A percentile compares a stretch with the other conserved stretches of the same genome.
Evolutionary conservation across 1,139 yeast genomes (phyloP).

Genomic region (Nakaseomyces nivariensis): DNA sequence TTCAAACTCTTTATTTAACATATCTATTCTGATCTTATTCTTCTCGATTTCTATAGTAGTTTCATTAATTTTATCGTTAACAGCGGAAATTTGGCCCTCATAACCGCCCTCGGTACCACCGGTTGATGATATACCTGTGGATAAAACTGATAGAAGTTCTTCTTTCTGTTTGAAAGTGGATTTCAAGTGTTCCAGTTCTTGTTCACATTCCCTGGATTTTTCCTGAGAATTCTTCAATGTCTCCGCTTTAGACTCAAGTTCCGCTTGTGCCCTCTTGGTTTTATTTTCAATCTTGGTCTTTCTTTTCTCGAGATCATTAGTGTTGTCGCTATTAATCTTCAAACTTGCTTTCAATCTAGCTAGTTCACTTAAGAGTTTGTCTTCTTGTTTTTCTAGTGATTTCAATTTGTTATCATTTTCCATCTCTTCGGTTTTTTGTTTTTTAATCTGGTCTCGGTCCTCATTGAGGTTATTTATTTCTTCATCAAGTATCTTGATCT

Average conservation of each 20-base stretch:
- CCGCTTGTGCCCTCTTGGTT: conserved; percentile 17
- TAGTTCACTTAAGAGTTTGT: conserved; percentile 50
- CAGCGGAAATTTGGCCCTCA: conserved; percentile 58
- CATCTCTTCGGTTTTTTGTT: conserved; percentile 49
- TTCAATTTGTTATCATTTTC: conserved; percentile 54
- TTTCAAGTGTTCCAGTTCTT: conserved; percentile 39
- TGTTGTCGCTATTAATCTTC: conserved; percentile 47
- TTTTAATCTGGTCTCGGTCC: conserved; percentile 50
- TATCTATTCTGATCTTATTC: conserved; percentile 48
- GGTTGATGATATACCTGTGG: conserved; percentile 83
- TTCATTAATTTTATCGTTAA: conserved; percentile 47
- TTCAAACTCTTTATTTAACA: conserved; percentile 44
- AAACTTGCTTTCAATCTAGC: conserved; percentile 59
- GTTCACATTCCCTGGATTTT: conserved; percentile 39
- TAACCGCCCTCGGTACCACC: conserved; percentile 79
- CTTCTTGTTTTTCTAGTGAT: conserved; percentile 51
- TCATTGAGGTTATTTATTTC: conserved; percentile 54
- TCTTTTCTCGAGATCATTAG: conserved; percentile 38
- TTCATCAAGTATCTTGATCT: conserved; percentile 36
- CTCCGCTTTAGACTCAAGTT: conserved; percentile 19
- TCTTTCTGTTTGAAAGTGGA: conserved; percentile 42
- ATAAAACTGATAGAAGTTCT: conserved; percentile 69
- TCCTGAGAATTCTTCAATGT: conserved; percentile 28
- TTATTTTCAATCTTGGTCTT: conserved; percentile 14
- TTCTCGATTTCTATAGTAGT: conserved; percentile 52